phyloP scores from a whole-genome alignment of 2,329 filamentous ascomycete species.

The Verticillium zaregamsianum region DNA sequence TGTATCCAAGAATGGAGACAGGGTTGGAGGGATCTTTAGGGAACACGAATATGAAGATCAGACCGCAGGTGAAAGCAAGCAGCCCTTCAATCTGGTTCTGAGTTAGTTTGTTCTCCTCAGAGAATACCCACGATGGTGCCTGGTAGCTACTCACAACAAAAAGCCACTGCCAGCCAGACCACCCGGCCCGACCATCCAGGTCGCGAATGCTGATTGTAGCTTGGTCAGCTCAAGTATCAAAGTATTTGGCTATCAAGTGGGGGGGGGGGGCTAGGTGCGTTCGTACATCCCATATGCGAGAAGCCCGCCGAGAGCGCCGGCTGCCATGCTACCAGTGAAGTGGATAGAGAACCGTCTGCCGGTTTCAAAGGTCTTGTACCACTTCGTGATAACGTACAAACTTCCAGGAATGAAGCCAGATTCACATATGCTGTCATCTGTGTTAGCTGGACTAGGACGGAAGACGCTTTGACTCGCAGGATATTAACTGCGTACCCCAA shows the following conservation, averaged over 20 bases:
- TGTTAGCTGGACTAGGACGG: not conserved
- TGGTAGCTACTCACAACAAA: slow-evolving; percentile 19
- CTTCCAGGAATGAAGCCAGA: slow-evolving; percentile 42
- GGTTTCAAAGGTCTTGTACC: slow-evolving; percentile 20
- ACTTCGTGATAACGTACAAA: slow-evolving; percentile 40
- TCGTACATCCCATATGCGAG: too few species aligned
- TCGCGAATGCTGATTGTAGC: slow-evolving; percentile 4
- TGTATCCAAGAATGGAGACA: slow-evolving; percentile 21
- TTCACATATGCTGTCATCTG: slow-evolving; percentile 18
- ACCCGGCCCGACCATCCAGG: slow-evolving; percentile 22
- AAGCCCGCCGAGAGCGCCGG: too few species aligned
- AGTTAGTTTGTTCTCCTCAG: not conserved
- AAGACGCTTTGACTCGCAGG: too few species aligned
- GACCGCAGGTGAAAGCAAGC: slow-evolving; percentile 27
- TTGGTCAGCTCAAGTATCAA: too few species aligned
- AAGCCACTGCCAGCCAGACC: slow-evolving; percentile 29
- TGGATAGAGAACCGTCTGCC: too few species aligned
- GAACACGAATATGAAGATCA: slow-evolving; percentile 25
- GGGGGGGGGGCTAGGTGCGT: too few species aligned
- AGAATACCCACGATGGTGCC: not conserved
- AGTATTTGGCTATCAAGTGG: too few species aligned
- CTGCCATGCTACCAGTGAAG: too few species aligned
- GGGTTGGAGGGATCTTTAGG: slow-evolving; percentile 22
- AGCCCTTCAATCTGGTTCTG: slow-evolving; percentile 26
- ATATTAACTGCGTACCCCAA: too few species aligned